phyloP scores from a whole-genome alignment of 495 filamentous ascomycete species.

The Hypoxylon trugodes region DNA sequence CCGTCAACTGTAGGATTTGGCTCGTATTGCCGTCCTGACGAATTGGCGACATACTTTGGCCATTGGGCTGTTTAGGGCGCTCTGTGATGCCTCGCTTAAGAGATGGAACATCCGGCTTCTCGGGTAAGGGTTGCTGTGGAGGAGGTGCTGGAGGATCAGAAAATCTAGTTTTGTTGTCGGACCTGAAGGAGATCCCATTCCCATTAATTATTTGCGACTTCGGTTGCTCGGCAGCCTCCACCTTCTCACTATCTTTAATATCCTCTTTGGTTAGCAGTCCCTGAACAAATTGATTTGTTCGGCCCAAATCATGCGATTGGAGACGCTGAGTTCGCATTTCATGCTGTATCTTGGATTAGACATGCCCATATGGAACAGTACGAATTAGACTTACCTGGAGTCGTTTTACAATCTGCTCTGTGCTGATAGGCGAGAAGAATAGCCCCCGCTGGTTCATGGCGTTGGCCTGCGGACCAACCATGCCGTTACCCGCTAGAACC shows the following conservation, averaged over 20 bases:
- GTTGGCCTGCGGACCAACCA: slow-evolving; percentile 66
- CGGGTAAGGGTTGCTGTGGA: slow-evolving; percentile 87
- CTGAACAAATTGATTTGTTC: slow-evolving; percentile 82
- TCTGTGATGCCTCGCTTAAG: slow-evolving; percentile 81
- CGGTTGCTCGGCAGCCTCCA: slow-evolving; percentile 54
- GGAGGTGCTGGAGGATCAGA: slow-evolving; percentile 92
- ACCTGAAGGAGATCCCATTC: slow-evolving; percentile 58
- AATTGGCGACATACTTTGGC: slow-evolving; percentile 66
- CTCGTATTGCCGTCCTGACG: slow-evolving; percentile 69
- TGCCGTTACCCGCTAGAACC: slow-evolving; percentile 48
- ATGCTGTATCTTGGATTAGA: slow-evolving; percentile 58
- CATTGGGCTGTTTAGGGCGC: slow-evolving; percentile 63
- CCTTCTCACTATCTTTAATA: slow-evolving; percentile 68
- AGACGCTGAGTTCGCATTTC: slow-evolving; percentile 89
- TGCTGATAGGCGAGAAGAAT: slow-evolving; percentile 87
- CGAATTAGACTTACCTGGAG: slow-evolving; percentile 73
- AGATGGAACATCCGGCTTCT: slow-evolving; percentile 79
- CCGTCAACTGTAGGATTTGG: slow-evolving; percentile 81
- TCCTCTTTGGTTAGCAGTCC: slow-evolving; percentile 75
- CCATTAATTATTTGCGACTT: slow-evolving; percentile 49
- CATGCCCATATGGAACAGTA: slow-evolving; percentile 1
- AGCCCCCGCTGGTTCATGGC: slow-evolving; percentile 59
- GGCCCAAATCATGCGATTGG: slow-evolving; percentile 82
- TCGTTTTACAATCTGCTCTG: slow-evolving; percentile 93
- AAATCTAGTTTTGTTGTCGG: slow-evolving; percentile 73